Percentiles rank a stretch among this genome's conserved stretches.
phyloP scores from a whole-genome alignment of 371 early-diverging fungal genomes.

The Mortierella sp. region DNA sequence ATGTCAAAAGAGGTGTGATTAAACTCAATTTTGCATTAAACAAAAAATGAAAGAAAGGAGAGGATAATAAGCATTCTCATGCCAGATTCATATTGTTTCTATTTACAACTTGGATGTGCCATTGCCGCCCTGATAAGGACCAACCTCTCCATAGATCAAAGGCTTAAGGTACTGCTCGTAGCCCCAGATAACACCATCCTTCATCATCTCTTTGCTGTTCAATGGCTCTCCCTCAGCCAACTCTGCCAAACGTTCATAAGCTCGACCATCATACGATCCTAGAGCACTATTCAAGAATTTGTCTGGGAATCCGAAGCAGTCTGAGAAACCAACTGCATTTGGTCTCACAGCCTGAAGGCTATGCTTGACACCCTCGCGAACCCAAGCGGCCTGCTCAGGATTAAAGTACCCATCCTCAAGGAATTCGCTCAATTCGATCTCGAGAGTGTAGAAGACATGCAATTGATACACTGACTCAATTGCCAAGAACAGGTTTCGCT shows the following conservation, averaged over 20 bases:
- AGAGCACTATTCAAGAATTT: conserved; percentile 77
- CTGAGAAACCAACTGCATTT: conserved; percentile 78
- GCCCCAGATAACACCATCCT: conserved; percentile 57
- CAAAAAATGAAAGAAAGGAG: background rate
- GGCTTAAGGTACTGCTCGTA: conserved; percentile 70
- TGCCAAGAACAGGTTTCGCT: conserved; percentile 27
- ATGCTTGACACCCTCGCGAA: conserved; percentile 61
- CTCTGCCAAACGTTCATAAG: conserved; percentile 77
- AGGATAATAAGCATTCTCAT: too few relatives aligned
- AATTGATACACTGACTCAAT: conserved; percentile 40
- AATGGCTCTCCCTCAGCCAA: conserved; percentile 79
- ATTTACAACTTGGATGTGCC: conserved; percentile 29
- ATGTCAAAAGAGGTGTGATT: too few relatives aligned
- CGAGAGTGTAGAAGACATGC: conserved; percentile 67
- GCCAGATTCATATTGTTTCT: background rate
- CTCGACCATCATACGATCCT: conserved; percentile 76
- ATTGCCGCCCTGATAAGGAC: conserved; percentile 27
- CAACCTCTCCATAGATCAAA: conserved; percentile 56
- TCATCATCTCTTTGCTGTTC: conserved; percentile 61
- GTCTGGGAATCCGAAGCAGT: conserved; percentile 81
- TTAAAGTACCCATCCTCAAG: conserved; percentile 68
- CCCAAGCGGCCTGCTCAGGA: conserved; percentile 61
- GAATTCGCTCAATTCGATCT: conserved; percentile 74
- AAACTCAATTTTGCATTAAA: background rate
- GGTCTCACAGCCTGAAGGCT: conserved; percentile 71